Conservation (phyloP, 305 asterid species). For the Striga hermonthica region DNA sequence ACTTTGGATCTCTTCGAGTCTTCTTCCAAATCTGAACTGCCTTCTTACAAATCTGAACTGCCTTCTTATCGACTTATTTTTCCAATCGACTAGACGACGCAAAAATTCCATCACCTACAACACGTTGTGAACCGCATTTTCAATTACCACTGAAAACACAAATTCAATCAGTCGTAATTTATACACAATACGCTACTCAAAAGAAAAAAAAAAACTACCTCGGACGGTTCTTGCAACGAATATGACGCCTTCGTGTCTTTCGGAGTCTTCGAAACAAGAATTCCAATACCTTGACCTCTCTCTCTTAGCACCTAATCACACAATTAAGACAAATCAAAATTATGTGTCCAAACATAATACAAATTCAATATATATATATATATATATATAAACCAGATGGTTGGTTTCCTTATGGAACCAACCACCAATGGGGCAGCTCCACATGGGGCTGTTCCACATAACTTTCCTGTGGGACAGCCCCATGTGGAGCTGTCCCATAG, state of each 20-base stretch:
- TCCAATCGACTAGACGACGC: slow-evolving; percentile 76
- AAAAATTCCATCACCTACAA: slow-evolving; percentile 77
- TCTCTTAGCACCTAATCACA: slow-evolving; percentile 59
- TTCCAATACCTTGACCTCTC: slow-evolving; percentile 86
- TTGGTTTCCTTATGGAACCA: too few species aligned
- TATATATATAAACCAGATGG: too few species aligned
- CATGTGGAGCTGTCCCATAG: too few species aligned
- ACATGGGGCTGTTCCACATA: too few species aligned
- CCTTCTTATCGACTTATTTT: slow-evolving; percentile 43
- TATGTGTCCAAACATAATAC: neutral
- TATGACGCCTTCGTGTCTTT: slow-evolving; percentile 85
- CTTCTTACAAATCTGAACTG: slow-evolving; percentile 48
- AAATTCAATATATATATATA: neutral
- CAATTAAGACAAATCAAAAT: too few species aligned
- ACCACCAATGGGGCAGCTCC: too few species aligned
- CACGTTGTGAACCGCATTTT: neutral
- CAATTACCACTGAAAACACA: neutral
- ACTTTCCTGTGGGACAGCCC: too few species aligned
- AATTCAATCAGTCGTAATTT: too few species aligned
- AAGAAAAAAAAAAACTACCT: slow-evolving; percentile 38
- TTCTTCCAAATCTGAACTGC: slow-evolving; percentile 48
- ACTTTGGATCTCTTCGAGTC: slow-evolving; percentile 50
- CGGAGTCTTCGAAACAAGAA: slow-evolving; percentile 81
- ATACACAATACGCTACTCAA: neutral
- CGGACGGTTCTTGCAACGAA: slow-evolving; percentile 83